These are phyloP conservation scores for Artemisia argyi DNA, from an alignment of 129 eudicot species.

Conservation along the genomic window DNA sequence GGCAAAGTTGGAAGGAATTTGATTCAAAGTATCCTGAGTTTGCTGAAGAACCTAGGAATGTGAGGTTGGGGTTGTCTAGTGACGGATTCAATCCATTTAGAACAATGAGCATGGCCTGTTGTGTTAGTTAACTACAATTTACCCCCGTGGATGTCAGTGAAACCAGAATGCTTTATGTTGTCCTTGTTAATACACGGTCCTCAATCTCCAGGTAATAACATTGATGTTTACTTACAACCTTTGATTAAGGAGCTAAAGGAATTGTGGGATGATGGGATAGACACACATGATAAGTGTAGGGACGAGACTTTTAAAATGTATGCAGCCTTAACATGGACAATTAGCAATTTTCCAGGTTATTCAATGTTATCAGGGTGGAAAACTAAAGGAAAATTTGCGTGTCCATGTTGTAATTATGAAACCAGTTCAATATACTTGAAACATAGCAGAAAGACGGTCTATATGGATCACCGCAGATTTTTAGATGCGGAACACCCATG, in stretches of 20 bases:
- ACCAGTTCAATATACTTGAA: no score
- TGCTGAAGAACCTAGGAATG: slow-evolving; percentile 9
- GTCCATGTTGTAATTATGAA: no score
- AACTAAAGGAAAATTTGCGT: no score
- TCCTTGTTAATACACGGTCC: background rate
- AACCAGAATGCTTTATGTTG: slow-evolving; percentile 1
- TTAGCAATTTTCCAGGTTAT: background rate
- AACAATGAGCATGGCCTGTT: no score
- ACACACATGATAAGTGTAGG: background rate
- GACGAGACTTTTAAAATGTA: background rate
- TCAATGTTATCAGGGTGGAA: no score
- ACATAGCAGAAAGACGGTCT: no score
- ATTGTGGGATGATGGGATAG: background rate
- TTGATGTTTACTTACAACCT: background rate
- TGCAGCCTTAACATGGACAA: background rate
- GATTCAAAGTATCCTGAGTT: background rate
- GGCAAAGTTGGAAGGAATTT: slow-evolving; percentile 13
- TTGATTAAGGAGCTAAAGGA: background rate
- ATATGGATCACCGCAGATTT: no score
- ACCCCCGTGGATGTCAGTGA: background rate
- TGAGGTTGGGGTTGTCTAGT: slow-evolving; percentile 13
- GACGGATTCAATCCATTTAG: no score
- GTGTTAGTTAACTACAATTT: slow-evolving; percentile 1
- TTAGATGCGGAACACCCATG: background rate
- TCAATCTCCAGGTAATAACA: slow-evolving; percentile 3